Evolutionary conservation across 441 rosid genomes (phyloP), one percentile per base, ranked within the genome.

Genomic region (Melastoma candidum): DNA sequence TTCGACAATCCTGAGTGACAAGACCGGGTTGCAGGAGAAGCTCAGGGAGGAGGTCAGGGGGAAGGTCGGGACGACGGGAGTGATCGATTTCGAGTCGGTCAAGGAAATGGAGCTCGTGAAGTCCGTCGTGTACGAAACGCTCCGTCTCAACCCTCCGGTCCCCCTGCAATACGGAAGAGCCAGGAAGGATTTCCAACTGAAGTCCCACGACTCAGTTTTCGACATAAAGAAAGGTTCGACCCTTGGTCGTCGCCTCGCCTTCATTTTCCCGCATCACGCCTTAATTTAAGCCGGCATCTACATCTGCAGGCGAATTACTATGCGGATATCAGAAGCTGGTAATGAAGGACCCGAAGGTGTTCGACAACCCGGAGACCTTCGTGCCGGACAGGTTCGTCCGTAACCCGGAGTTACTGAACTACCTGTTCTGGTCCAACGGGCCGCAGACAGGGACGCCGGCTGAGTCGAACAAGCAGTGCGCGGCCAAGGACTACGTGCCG

Each of bases 391-490:
- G 97, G 71, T 89, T 67, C 68, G 12, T 60, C 54, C 83, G 85
- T 10, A 26, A 68, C 13, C 13, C 51, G 1, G 71, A 70, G 52
- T 66, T 85, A 43, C 75, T 85, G 60, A 58, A 41, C 57, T 78
- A 77, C 79, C 67, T 89, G 46, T 89, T 61, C 55, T 85, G 97
- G 97, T 89, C 97, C 0, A 89, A 85, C 14, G 97, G 97, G 12
- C 93, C 95, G 1, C 95, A 89, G 67, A 80, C 86, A 24, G 85
- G 80, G 48, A 57, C 82, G 1, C 84, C 95, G 0, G 72, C 48
- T 17, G 73, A 26, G 59, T 57, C 80, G 13, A 89, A 89, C 59
- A 89, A 89, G 55, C 97, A 89, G 56, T 89, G 97, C 66, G 74
- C 82, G 2, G 97, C 52, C 0, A 89, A 89, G 69, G 95, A 89